phyloP scores from a whole-genome alignment of 169 alveolate species.

The Cryptosporidium sp. region DNA sequence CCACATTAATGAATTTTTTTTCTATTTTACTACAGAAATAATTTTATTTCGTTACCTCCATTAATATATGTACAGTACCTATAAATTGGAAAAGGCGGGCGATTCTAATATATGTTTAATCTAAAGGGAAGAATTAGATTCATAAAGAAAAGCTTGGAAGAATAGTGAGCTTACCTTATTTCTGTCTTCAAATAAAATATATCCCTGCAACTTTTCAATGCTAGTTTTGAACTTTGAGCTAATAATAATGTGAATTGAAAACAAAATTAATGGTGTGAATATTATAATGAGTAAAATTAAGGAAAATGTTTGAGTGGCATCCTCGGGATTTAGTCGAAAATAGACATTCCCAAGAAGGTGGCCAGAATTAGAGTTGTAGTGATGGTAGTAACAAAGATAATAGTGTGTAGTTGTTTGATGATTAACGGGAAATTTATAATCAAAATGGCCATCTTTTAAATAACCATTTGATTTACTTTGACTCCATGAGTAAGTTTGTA shows the following conservation, averaged over 20 bases:
- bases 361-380: constrained; percentile 30
- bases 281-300: constrained; percentile 1
- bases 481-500: constrained; percentile 24
- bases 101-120: constrained; percentile 9
- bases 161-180: constrained; percentile 25
- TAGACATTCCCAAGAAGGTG: constrained; percentile 52
- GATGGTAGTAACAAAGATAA: constrained; percentile 56
- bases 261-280: constrained; percentile 5
- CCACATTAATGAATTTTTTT: constrained; percentile 11
- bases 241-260: constrained; percentile 16
- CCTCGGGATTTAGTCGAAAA: constrained; percentile 62
- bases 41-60: neutral
- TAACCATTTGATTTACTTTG: neutral
- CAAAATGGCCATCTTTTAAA: neutral
- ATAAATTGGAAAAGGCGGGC: constrained; percentile 40
- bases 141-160: neutral
- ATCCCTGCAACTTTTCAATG: constrained; percentile 53
- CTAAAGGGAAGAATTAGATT: neutral
- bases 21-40: neutral
- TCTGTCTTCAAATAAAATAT: constrained; percentile 46
- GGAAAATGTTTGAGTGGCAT: constrained; percentile 39
- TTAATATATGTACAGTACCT: neutral
- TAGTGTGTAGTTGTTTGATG: constrained; percentile 48
- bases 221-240: constrained; percentile 57
- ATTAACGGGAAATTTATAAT: constrained; percentile 44